Evolutionary conservation across 192 early-diverging fungal species (phyloP).

Genomic region (Coemansia sp.): DNA sequence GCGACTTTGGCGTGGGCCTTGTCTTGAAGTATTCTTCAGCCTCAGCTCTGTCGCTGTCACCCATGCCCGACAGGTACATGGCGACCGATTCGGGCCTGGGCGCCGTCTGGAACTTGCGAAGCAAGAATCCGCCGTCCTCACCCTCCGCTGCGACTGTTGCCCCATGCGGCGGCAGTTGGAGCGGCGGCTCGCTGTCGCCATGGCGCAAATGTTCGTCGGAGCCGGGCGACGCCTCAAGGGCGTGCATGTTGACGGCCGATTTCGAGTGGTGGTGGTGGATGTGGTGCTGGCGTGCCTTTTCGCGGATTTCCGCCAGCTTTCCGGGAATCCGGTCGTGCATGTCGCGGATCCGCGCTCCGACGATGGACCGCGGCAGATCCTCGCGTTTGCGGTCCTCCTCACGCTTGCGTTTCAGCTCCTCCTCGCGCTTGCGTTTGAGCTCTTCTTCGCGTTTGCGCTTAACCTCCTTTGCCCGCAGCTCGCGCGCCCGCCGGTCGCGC

Average conservation of each 20-base stretch:
- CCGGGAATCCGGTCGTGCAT: constrained; percentile 26
- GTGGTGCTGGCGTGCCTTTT: not conserved
- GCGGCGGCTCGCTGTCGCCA: not conserved
- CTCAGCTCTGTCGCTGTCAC: not conserved
- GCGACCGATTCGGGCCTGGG: constrained; percentile 40
- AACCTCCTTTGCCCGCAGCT: constrained; percentile 15
- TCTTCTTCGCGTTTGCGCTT: constrained; percentile 20
- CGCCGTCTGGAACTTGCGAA: constrained; percentile 34
- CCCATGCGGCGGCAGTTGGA: not conserved
- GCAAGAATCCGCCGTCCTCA: constrained; percentile 24
- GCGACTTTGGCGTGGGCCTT: constrained; percentile 3
- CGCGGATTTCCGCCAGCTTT: constrained; percentile 14
- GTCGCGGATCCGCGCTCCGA: constrained; percentile 25
- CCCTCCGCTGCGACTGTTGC: not conserved
- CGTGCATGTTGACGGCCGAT: not conserved
- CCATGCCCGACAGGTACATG: constrained; percentile 17
- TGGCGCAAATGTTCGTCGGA: not conserved
- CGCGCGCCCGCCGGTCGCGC: constrained; percentile 43
- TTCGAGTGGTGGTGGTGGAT: not conserved
- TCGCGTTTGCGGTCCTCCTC: constrained; percentile 24
- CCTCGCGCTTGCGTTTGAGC: constrained; percentile 8
- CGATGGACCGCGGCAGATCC: constrained; percentile 10
- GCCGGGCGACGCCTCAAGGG: not conserved
- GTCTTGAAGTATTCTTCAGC: not conserved
- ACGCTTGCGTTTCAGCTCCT: constrained; percentile 4